These are phyloP conservation scores for Epicoccum nigrum DNA, from an alignment of 2,329 filamentous ascomycete species.

Conservation along the genomic window DNA sequence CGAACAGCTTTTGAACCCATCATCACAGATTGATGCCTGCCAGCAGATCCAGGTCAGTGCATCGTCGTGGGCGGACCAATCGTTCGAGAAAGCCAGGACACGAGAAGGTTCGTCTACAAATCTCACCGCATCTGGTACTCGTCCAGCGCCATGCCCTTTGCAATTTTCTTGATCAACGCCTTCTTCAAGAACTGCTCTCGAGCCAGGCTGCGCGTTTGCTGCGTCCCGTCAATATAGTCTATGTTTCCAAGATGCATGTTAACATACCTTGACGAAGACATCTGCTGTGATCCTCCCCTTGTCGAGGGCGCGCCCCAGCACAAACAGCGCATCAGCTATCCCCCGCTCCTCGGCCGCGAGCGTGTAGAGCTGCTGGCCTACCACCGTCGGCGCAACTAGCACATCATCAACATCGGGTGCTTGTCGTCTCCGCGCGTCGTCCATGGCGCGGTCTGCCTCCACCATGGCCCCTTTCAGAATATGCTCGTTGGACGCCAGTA, in stretches of 20 bases:
- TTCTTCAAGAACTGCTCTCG: constrained; percentile 86
- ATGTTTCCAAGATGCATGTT: no score
- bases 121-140: constrained; percentile 41
- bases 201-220: constrained; percentile 71
- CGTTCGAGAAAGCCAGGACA: no score
- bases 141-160: constrained; percentile 73
- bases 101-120: no score
- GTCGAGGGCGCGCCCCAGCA: constrained; percentile 76
- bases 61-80: no score
- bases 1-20: no score
- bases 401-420: constrained; percentile 86
- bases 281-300: constrained; percentile 71
- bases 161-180: constrained; percentile 78
- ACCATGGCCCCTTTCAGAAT: constrained; percentile 78
- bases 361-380: constrained; percentile 89
- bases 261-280: constrained; percentile 74
- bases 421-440: constrained; percentile 69
- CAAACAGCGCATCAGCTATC: constrained; percentile 84
- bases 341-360: constrained; percentile 88
- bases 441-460: constrained; percentile 79
- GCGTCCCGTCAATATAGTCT: constrained; percentile 22
- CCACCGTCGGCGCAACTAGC: constrained; percentile 90
- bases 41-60: no score
- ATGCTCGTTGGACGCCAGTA: constrained; percentile 76
- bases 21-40: no score